Base-by-base conservation (phyloP, 225 moss, liverwort and hornwort species). In the Neckera pumila region DNA sequence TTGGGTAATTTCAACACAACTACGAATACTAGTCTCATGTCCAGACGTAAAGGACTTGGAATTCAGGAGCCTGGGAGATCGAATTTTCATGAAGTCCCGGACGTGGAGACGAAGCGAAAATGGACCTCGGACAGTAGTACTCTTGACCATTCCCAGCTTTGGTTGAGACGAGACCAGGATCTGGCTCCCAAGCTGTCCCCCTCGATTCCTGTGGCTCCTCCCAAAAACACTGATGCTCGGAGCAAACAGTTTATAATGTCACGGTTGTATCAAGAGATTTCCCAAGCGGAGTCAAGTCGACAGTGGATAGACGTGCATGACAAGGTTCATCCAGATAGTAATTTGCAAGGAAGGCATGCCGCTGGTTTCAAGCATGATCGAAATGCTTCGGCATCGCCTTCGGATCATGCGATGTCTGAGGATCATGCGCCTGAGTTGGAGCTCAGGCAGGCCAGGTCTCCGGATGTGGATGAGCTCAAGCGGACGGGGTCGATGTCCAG, bases 361-460 rank as follows among this genome's bases (percentile, higher is more conserved):
- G 9, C 85, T 45, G 54, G 61, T 59, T 82, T 82, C 79, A 86
- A 42, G 80, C 91, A 87, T 51, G 89, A 89, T 31, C 81, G 61
- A 62, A 74, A 87, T 69, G 75, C 66, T 45, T 89, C 84, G 18
- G 86, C 84, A 51, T 89, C 91, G 43, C 74, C 89, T 10, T 89
- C 91, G 20, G 91, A 91, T 45, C 73, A 84, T 65, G 86, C 79
- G 79, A 80, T 91, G 78, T 86, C 88, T 31, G 89, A 87, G 80
- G 89, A 89, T 60, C 80, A 69, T 74, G 72, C 80, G 3, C 75
- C 89, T 7, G 80, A 83, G n/a, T 58, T 89, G 84, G 86, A 90
- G 38, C 85, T 81, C 42, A 81, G 60, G 51, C 89, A 83, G 49
- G 88, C 85, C 36, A 66, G 79, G 59, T 89, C 91, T 45, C 28